Evolutionary conservation across 225 moss, liverwort and hornwort species (phyloP), one percentile per base, ranked within the genome.

Genomic region (Pseudoscleropodium purum): DNA sequence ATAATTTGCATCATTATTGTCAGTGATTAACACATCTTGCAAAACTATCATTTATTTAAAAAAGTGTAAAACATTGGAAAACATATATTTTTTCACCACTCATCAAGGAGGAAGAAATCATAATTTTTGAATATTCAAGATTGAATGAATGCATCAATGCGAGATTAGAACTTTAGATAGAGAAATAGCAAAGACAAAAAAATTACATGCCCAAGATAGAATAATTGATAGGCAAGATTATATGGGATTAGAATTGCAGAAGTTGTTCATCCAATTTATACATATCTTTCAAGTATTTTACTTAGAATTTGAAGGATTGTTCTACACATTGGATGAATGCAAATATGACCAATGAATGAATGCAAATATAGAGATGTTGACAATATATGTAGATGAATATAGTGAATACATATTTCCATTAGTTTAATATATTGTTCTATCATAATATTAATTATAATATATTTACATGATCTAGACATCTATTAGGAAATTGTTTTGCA

Each of bases 181-280:
- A 68, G 1, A 11, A 12, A 23, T 6, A 37, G 2, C 20, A 6
- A 11, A 1, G 6, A 20, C 21, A 68, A 21, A 21, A 68, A 21
- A 37, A 37, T 12, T n/a, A 12, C 6, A 12, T 68, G 6, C 5
- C 12, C 1, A n/a, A 68, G 6, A 68, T 68, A n/a, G 68, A 68
- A n/a, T 68, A 34, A 3, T 37, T 68, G 12, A n/a, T 18, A 36
- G 34, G 18, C 36, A 36, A 17, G 36, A 45, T 45, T 19, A 15
- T 24, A n/a, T 11, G 2, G n/a, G 13, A 13, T n/a, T 23, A 37
- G 4, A 69, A 69, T 0, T 69, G 0, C 1, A 0, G 2, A n/a
- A 69, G 5, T n/a, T 7, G 7, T 12, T 2, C 13, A 23, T n/a
- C 13, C 2, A n/a, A 0, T n/a, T n/a, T 20, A n/a, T 6, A 23